Base-by-base conservation (phyloP, 2,329 filamentous ascomycete genomes). In the Colletotrichum brevisporum region DNA sequence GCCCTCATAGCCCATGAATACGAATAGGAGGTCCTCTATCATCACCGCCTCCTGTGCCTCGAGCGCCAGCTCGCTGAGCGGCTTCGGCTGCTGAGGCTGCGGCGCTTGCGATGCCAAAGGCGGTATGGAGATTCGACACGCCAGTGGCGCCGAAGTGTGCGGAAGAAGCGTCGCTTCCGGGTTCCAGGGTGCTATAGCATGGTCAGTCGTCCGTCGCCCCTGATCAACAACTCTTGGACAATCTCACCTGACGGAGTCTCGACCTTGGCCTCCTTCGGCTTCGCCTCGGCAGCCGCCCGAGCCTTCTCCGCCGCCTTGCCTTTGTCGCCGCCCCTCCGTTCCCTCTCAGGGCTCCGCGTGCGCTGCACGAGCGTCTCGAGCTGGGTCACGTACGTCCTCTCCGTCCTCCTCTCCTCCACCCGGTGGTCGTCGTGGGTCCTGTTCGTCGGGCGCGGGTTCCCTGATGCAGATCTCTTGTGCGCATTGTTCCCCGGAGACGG, bases 1-100 rank as follows among this genome's bases (percentile, higher is more conserved):
- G n/a, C 96, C 96, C 81, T 99, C 96, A 72, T 94, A 97, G 26
- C 96, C 96, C 95, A 99, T 98, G 75, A 98, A 97, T 5, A 97
- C 94, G 77, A 95, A 98, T 43, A 98, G 82, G 16, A 99, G 82
- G 75, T 99, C 96, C 74, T 98, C 95, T 51, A 98, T 85, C 54
- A 99, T 92, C 9, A 90, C 92, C 26, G 90, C 89, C 81, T 99
- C 96, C 79, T 99, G 96, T 2, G 89, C 88, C 72, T 97, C 92
- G 31, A 97, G 83, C 0, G 90, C 90, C 68, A 98, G 82, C 66
- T 93, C 89, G 64, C 87, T 84, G 16, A 98, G 84, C 6, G 91
- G 85, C 56, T 83, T 83, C 1, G 93, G 92, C 51, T 93, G 90
- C 56, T 94, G 84, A 8, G 88, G 83, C 58, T 88, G 82, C 2